Conservation (phyloP, 2,329 filamentous ascomycete species). For the Arachnopeziza araneosa region DNA sequence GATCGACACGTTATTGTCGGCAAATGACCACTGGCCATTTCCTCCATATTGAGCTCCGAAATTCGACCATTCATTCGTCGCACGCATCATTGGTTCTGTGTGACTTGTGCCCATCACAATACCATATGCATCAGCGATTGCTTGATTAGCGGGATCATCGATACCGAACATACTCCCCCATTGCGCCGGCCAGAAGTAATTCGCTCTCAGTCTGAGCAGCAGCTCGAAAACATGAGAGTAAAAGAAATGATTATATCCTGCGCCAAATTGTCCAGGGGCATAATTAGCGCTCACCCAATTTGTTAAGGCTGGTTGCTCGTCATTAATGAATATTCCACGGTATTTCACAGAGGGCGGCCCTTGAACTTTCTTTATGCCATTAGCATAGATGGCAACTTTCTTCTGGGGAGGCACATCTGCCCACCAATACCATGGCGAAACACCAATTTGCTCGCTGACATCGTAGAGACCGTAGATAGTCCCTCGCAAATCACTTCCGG, state of each 20-base stretch:
- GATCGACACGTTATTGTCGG: constrained; percentile 63
- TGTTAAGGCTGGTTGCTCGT: constrained; percentile 55
- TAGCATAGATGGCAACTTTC: constrained; percentile 41
- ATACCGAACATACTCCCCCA: constrained; percentile 70
- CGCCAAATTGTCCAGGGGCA: constrained; percentile 30
- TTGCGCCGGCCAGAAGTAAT: constrained; percentile 69
- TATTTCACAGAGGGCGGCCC: constrained; percentile 50
- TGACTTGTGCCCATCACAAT: constrained; percentile 70
- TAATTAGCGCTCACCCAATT: constrained; percentile 56
- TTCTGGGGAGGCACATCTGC: constrained; percentile 46
- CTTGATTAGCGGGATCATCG: constrained; percentile 63
- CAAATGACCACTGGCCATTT: constrained; percentile 62
- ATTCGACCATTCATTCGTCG: constrained; percentile 51
- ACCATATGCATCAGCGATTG: constrained; percentile 66
- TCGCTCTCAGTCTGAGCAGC: constrained; percentile 62
- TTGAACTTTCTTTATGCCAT: constrained; percentile 39
- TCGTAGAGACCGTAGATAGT: constrained; percentile 68
- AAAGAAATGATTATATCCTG: constrained; percentile 54
- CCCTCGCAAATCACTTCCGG: constrained; percentile 59
- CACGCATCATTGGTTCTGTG: constrained; percentile 63
- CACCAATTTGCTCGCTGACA: constrained; percentile 67
- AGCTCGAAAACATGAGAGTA: constrained; percentile 67
- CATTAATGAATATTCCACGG: constrained; percentile 55
- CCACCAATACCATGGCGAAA: constrained; percentile 59
- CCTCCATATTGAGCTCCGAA: constrained; percentile 27